Conservation (phyloP, 139 green algal species). For the Chlorella sorokiniana region DNA sequence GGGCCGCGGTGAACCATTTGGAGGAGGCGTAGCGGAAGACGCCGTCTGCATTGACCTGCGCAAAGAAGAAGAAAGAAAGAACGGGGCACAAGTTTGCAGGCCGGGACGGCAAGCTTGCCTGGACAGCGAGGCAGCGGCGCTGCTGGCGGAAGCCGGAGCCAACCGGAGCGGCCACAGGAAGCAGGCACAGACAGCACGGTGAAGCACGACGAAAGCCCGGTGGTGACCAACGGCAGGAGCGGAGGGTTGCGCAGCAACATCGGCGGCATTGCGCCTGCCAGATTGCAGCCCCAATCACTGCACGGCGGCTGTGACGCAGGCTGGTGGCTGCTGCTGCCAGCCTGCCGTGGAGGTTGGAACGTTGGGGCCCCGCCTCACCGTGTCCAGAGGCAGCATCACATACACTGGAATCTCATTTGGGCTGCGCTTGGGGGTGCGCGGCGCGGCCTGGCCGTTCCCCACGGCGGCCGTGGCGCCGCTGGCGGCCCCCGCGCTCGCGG, state of each 20-base stretch:
- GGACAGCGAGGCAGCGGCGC: no score
- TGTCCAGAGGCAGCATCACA: slow-evolving; percentile 94
- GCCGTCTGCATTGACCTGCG: slow-evolving; percentile 74
- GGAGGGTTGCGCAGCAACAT: no score
- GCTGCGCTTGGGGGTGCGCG: neutral
- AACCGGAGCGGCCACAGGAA: no score
- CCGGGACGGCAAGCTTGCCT: neutral
- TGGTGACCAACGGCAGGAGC: no score
- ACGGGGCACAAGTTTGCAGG: neutral
- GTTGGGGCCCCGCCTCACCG: slow-evolving; percentile 66
- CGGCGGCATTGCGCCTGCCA: no score
- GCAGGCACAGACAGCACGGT: no score
- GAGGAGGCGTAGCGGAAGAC: slow-evolving; percentile 74
- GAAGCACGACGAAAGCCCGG: no score
- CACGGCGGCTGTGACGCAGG: no score
- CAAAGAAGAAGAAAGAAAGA: neutral
- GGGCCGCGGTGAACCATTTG: slow-evolving; percentile 71
- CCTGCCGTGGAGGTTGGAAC: no score
- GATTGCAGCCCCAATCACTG: no score
- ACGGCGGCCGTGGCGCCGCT: neutral
- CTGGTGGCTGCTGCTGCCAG: no score
- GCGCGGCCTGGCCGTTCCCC: neutral
- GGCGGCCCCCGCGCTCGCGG: neutral
- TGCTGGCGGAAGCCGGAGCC: no score
- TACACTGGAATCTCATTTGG: slow-evolving; percentile 65